phyloP scores from a whole-genome alignment of 129 eudicot species.

The Centaurea solstitialis region DNA sequence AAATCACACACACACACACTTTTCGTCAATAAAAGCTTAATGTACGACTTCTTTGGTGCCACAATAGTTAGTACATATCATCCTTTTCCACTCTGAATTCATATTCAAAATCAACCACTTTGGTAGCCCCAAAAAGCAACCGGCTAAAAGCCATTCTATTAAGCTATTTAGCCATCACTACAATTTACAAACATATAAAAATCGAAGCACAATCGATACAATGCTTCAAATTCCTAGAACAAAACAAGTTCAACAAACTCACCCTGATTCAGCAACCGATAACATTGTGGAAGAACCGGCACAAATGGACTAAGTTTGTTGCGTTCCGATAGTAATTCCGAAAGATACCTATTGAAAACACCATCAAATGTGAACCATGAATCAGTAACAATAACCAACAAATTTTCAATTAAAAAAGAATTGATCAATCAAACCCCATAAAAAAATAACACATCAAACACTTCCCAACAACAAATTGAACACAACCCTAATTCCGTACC shows the following conservation, averaged over 20 bases:
- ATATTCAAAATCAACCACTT: conserved; percentile 6
- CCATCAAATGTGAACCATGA: neutral
- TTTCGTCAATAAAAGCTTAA: neutral
- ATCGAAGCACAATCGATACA: neutral
- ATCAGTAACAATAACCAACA: neutral
- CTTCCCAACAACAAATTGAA: neutral
- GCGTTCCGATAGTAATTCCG: conserved; percentile 79
- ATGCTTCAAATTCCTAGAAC: conserved; percentile 7
- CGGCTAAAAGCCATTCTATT: conserved; percentile 4
- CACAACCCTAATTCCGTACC: neutral
- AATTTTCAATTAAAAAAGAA: neutral
- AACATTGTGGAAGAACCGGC: conserved; percentile 76
- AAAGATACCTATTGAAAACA: conserved; percentile 52
- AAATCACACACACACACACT: neutral
- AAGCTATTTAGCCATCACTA: neutral
- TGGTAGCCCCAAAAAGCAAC: conserved; percentile 6
- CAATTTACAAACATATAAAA: neutral
- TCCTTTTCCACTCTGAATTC: conserved; percentile 7
- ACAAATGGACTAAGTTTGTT: conserved; percentile 75
- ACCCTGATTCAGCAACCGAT: conserved; percentile 91
- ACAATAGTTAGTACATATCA: conserved; percentile 8
- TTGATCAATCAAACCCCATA: neutral
- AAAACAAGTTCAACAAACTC: conserved; percentile 35
- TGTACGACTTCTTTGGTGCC: conserved; percentile 3
- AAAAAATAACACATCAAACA: neutral